Base-by-base conservation (phyloP, 1,284 basidiomycete genomes). In the Melampsora larici-populina region DNA sequence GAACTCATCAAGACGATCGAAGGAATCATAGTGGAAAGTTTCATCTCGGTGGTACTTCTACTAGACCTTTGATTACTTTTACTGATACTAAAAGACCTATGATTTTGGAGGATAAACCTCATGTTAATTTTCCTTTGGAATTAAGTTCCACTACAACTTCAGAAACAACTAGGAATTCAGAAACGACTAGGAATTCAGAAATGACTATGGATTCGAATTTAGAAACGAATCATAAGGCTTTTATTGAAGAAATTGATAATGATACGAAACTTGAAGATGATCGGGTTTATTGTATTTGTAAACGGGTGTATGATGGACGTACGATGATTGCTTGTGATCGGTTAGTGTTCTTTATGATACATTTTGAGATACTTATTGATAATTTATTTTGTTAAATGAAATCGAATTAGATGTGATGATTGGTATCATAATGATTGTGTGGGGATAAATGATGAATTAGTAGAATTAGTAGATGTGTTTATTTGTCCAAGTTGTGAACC, bases 381-480 rank as follows among this genome's bases (percentile, higher is more conserved):
- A 29, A 69, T 70, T 64, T 33, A 46, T 69, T 62, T 21, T 68
- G 8, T n/a, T n/a, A n/a, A 68, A 67, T 31, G 26, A 48, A 58
- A 65, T 62, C 55, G 40, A 68, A 67, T 67, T 46, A 77, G 74
- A 64, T 77, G 74, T 51, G 74, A 77, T 66, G 69, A 70, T 70
- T 77, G 74, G 74, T 77, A 70, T 31, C 74, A 77, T 70, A 77
- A 77, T 49, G 74, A 77, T 63, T 77, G 74, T 60, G 74, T 77
- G 4, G 74, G 74, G 43, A 70, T 77, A 3, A 46, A 49, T 31
- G 74, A 77, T 24, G 66, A 77, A 33, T 63, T 51, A 33, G 66
- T 77, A 26, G 67, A 63, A 63, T 55, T 77, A 13, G 74, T 77
- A 7, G 74, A 77, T 46, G 40, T 70, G 55, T 77, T 70, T 26